Conservation (phyloP, 2,329 filamentous ascomycete species). For the Neopestalotiopsis rosae region DNA sequence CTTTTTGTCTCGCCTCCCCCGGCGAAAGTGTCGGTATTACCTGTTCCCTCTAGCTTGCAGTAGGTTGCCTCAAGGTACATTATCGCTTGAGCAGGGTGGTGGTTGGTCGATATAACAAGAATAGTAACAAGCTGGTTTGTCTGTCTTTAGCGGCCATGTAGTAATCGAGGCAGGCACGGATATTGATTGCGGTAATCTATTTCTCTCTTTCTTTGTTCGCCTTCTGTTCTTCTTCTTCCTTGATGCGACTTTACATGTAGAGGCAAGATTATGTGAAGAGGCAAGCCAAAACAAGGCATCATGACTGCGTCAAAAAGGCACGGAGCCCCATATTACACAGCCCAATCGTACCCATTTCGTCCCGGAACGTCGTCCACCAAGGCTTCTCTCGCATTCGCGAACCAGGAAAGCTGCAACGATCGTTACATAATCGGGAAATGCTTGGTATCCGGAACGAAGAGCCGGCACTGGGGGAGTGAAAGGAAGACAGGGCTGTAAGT, state of each 20-base stretch:
- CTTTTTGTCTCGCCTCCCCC: background rate
- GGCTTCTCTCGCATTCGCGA: background rate
- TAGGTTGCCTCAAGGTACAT: background rate
- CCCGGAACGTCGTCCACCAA: background rate
- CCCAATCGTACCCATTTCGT: background rate
- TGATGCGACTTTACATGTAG: background rate
- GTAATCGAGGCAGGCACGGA: background rate
- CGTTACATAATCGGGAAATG: background rate
- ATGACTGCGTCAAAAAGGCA: background rate
- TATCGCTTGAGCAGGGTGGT: background rate
- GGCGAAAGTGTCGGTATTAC: background rate
- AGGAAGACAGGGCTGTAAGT: background rate
- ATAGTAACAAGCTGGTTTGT: background rate
- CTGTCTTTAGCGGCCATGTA: background rate
- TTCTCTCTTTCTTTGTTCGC: background rate
- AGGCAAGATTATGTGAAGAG: too few species aligned
- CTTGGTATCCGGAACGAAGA: conserved; percentile 1
- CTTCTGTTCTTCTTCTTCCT: background rate
- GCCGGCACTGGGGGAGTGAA: background rate
- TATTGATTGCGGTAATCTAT: background rate
- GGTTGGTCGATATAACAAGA: background rate
- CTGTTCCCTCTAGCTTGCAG: background rate
- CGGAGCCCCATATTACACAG: background rate
- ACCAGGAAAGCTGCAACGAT: background rate
- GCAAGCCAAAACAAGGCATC: too few species aligned